Conservation (phyloP, 495 filamentous ascomycete species). For the Pyronema omphalodes region DNA sequence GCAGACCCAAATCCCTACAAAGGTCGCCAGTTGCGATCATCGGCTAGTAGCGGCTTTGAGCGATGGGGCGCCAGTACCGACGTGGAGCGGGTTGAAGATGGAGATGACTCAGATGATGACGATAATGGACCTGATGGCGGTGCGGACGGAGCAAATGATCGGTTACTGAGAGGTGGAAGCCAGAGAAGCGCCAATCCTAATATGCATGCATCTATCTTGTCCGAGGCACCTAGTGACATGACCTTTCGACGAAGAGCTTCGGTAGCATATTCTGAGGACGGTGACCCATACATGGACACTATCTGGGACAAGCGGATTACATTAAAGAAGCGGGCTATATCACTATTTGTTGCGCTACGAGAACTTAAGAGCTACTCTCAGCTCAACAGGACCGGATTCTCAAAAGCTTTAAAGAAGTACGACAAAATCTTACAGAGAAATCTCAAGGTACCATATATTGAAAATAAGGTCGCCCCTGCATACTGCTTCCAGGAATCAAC, state of each 20-base stretch:
- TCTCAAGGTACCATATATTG: slow-evolving; percentile 57
- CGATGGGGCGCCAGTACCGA: not conserved
- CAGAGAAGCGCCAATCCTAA: not conserved
- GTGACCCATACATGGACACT: slow-evolving; percentile 47
- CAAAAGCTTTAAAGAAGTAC: slow-evolving; percentile 93
- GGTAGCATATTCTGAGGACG: slow-evolving; percentile 49
- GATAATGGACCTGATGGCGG: slow-evolving; percentile 24
- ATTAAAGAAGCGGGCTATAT: slow-evolving; percentile 75
- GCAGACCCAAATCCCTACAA: not conserved
- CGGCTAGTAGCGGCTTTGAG: not conserved
- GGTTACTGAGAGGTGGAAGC: slow-evolving; percentile 21
- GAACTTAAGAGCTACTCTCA: slow-evolving; percentile 92
- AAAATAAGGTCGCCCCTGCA: slow-evolving; percentile 46
- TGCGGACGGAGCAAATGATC: not conserved
- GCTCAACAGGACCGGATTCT: slow-evolving; percentile 88
- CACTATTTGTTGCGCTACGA: slow-evolving; percentile 80
- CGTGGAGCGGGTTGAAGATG: slow-evolving; percentile 39
- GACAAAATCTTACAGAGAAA: slow-evolving; percentile 83
- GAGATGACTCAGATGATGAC: slow-evolving; percentile 34
- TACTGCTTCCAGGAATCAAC: slow-evolving; percentile 60
- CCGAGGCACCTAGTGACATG: slow-evolving; percentile 10
- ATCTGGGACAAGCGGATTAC: slow-evolving; percentile 69
- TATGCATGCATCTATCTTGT: slow-evolving; percentile 34
- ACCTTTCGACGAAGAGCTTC: slow-evolving; percentile 35
- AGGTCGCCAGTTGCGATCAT: not conserved